Conservation (phyloP, 495 filamentous ascomycete species). For the Staphylotrichum longicolle region DNA sequence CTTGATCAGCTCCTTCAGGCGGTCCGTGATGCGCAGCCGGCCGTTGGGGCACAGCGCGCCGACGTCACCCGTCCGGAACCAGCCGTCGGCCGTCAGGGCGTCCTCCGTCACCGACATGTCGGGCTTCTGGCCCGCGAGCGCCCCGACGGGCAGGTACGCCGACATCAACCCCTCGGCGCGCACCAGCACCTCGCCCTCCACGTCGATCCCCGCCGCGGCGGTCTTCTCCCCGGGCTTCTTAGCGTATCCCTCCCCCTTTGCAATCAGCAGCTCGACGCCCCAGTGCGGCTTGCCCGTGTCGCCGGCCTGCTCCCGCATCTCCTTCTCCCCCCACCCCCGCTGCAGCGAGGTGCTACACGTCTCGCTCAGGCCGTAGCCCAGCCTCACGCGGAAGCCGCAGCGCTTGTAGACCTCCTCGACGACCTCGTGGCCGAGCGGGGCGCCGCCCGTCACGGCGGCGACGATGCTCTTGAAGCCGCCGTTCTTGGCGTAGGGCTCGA, state of each 20-base stretch:
- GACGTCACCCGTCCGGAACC: slow-evolving; percentile 67
- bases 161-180: slow-evolving; percentile 56
- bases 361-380: slow-evolving; percentile 71
- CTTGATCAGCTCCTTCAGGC: slow-evolving; percentile 78
- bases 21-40: slow-evolving; percentile 67
- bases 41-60: slow-evolving; percentile 57
- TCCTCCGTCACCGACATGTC: slow-evolving; percentile 53
- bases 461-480: slow-evolving; percentile 41
- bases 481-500: slow-evolving; percentile 55
- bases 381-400: slow-evolving; percentile 65
- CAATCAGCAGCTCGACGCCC: slow-evolving; percentile 56
- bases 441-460: slow-evolving; percentile 50
- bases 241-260: slow-evolving; percentile 38
- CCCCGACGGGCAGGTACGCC: slow-evolving; percentile 47
- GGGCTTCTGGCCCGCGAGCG: slow-evolving; percentile 14
- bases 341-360: slow-evolving; percentile 63
- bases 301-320: slow-evolving; percentile 57
- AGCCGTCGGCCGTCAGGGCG: slow-evolving; percentile 60
- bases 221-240: slow-evolving; percentile 27
- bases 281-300: slow-evolving; percentile 59
- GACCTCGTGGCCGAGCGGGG: slow-evolving; percentile 64
- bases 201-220: slow-evolving; percentile 46
- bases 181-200: slow-evolving; percentile 61
- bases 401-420: slow-evolving; percentile 59
- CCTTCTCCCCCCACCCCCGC: slow-evolving; percentile 50